phyloP scores from a whole-genome alignment of 192 early-diverging fungal species.

The Umbelopsis ramanniana region DNA sequence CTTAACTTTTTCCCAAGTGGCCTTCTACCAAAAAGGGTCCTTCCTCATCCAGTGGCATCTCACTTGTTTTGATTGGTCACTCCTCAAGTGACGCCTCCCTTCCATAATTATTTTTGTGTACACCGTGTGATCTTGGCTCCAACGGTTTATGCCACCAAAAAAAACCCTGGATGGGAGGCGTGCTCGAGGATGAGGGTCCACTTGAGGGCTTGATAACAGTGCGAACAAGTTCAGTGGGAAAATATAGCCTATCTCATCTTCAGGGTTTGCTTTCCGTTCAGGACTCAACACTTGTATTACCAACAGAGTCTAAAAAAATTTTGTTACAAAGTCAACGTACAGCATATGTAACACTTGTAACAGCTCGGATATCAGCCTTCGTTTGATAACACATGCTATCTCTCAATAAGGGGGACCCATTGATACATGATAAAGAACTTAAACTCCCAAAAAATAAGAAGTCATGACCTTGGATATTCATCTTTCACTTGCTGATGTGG shows the following conservation, averaged over 20 bases:
- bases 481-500: too few species aligned
- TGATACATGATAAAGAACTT: too few species aligned
- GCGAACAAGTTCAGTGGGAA: neutral
- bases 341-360: too few species aligned
- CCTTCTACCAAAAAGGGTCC: constrained; percentile 9
- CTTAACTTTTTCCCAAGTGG: neutral
- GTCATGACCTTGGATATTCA: too few species aligned
- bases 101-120: constrained; percentile 7
- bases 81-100: neutral
- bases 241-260: neutral
- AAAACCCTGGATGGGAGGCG: constrained; percentile 7
- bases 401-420: too few species aligned
- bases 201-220: neutral
- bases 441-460: too few species aligned
- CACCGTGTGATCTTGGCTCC: constrained; percentile 12
- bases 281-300: too few species aligned
- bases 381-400: too few species aligned
- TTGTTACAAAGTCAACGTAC: too few species aligned
- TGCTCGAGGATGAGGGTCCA: neutral
- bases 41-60: constrained; percentile 5
- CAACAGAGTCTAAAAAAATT: too few species aligned
- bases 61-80: constrained; percentile 9
- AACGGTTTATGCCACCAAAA: neutral
- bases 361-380: too few species aligned
- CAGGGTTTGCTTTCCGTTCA: too few species aligned